Evolutionary conservation across 2,329 filamentous ascomycete genomes (phyloP), one percentile per base, ranked within the genome.

Genomic region (Talaromyces marneffei): DNA sequence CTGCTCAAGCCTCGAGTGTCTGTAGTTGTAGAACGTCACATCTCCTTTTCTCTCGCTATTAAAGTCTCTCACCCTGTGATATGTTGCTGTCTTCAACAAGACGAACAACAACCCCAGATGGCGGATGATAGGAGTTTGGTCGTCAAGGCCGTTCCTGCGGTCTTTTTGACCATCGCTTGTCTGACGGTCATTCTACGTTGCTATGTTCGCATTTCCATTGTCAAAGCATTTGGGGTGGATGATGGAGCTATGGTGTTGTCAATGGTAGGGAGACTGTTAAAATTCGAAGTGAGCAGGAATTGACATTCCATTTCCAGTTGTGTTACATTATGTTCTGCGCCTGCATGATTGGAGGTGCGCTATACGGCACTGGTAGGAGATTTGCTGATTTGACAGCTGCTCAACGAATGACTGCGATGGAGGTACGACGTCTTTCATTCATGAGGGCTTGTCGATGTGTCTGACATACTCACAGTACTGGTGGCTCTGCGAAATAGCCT

Each of bases 401-500:
- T 4, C 64, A 71, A 39, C 63, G 71, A 52, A 65, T 72, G 64
- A 72, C 68, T 20, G 72, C 71, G 5, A 64, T 74, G 60, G 71
- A 74, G 69, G 72, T 74, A 70, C 52, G 71, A 50, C 6, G 18
- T n/a, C n/a, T 52, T 35, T 10, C 6, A 9, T n/a, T 10, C 5
- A 33, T 12, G 8, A 48, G 14, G 27, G 18, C 33, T 25, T 2
- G 35, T 37, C 14, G 23, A 33, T 67, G 31, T 14, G 37, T 33
- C 59, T 14, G 42, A 31, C 33, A 37, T 27, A 16, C 48, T 25
- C 25, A 25, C 20, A 74, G 73, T 75, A 71, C 70, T 85, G 81
- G 81, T 85, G 80, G 72, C 75, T 84, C n/a, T 82, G 80, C 65
- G 82, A 84, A 66, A 71, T 81, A n/a, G 78, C 79, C 64, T 85